Evolutionary conservation across 345 rosid species (phyloP), one percentile per base, ranked within the genome.

Genomic region (Populus simonii): DNA sequence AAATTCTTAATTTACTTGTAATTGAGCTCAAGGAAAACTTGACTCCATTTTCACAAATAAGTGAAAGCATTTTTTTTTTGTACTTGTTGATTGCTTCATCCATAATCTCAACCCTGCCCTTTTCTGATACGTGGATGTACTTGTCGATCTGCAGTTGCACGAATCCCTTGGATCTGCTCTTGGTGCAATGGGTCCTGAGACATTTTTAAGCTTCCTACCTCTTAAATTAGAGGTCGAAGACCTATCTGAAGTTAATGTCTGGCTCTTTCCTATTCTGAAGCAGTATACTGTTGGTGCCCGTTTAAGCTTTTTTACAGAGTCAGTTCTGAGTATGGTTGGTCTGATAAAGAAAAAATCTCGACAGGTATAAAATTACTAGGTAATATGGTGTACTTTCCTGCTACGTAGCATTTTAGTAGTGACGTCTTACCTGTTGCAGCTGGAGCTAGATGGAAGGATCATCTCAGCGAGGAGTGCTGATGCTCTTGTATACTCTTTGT

Each of bases 261-360:
- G 98, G 97, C 94, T 96, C 75, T 90, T 96, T 80, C 99, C 98
- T 59, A 89, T 93, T 80, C 78, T 96, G 84, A 96, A 93, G 94
- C 97, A 92, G 86, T 85, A 96, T 83, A 89, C 91, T 25, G 82
- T 90, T 66, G 97, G 99, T 74, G 98, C 94, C 71, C 90, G 76
- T 75, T 84, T 96, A 79, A 88, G 88, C 83, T 96, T 89, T 90
- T 93, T 89, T 80, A 75, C 78, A 8, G 90, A 96, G 57, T 82
- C 90, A 70, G 72, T 92, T 77, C 84, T 93, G 87, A 83, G 84
- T 65, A 82, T 86, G 87, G 72, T 89, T 63, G 80, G 81, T 76
- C 79, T 77, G 65, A 83, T 89, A 82, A 89, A 80, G 78, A 86
- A 88, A 71, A 92, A 89, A 81, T 90, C 94, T 55, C 86, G 35